Evolutionary conservation across 164 flowering plant species (phyloP).

Genomic region (Cinnamomum chago): DNA sequence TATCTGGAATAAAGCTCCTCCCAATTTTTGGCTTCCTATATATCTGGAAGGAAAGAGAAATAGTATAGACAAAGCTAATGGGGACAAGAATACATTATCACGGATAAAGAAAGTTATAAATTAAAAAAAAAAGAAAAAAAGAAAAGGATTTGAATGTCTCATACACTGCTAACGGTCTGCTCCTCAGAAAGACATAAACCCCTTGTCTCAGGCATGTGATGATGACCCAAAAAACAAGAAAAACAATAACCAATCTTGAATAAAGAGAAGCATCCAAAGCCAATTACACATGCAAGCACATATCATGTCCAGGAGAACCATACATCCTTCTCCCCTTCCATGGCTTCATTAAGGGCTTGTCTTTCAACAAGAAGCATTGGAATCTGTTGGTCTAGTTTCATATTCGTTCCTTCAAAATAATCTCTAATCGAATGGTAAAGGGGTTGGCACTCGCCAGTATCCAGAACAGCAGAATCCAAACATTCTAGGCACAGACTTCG

Average conservation of each 20-base stretch:
- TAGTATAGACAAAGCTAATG: background rate
- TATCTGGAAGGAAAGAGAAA: slow-evolving; percentile 38
- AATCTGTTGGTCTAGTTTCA: slow-evolving; percentile 87
- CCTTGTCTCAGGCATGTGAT: slow-evolving; percentile 98
- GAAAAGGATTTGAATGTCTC: background rate
- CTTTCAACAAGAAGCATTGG: slow-evolving; percentile 95
- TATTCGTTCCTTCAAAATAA: slow-evolving; percentile 89
- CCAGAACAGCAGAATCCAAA: slow-evolving; percentile 93
- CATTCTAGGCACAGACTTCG: slow-evolving; percentile 87
- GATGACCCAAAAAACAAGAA: slow-evolving; percentile 65
- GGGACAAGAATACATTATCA: background rate
- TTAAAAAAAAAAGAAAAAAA: background rate
- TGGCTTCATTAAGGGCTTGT: slow-evolving; percentile 92
- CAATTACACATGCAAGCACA: background rate
- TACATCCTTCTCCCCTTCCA: slow-evolving; percentile 90
- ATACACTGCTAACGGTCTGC: slow-evolving; percentile 91
- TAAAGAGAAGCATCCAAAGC: background rate
- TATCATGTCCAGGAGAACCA: slow-evolving; percentile 5
- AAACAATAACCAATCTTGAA: slow-evolving; percentile 14
- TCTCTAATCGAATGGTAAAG: slow-evolving; percentile 87
- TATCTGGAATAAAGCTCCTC: slow-evolving; percentile 55
- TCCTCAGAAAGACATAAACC: slow-evolving; percentile 98
- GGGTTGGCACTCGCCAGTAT: slow-evolving; percentile 90
- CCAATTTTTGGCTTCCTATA: slow-evolving; percentile 66
- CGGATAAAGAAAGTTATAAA: background rate